A percentile compares a stretch with the other conserved stretches of the same genome.
Conservation (phyloP, 129 eudicot genomes). For the Flaveria sonorensis region DNA sequence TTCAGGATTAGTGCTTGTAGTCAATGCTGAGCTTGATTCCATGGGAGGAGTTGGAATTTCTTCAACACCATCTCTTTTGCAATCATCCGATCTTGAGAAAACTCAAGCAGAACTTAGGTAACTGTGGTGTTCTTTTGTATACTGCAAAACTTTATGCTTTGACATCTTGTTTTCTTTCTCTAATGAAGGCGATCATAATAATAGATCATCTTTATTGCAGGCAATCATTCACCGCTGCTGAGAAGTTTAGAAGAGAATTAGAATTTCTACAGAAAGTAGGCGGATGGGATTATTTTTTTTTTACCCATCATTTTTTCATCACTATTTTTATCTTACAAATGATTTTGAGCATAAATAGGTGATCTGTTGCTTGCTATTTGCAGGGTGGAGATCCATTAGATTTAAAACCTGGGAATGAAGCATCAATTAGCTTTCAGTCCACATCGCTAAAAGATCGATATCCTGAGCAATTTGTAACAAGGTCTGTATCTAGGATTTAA, state of each 20-base stretch:
- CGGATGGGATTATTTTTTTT: slow-evolving; percentile 13
- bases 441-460: slow-evolving; percentile 76
- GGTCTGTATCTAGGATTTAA: slow-evolving; percentile 48
- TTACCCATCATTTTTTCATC: neutral
- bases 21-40: slow-evolving; percentile 96
- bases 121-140: slow-evolving; percentile 8
- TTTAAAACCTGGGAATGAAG: slow-evolving; percentile 58
- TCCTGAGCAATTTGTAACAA: slow-evolving; percentile 63
- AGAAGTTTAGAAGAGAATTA: slow-evolving; percentile 74
- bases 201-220: slow-evolving; percentile 42
- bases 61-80: slow-evolving; percentile 65
- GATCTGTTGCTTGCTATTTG: slow-evolving; percentile 23
- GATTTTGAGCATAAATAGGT: slow-evolving; percentile 19
- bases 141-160: slow-evolving; percentile 15
- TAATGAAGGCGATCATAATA: neutral
- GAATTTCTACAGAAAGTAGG: slow-evolving; percentile 94
- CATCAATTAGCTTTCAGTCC: slow-evolving; percentile 83
- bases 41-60: slow-evolving; percentile 91
- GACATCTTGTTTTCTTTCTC: neutral
- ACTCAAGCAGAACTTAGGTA: slow-evolving; percentile 93
- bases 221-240: slow-evolving; percentile 71
- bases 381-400: slow-evolving; percentile 98
- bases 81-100: slow-evolving; percentile 72
- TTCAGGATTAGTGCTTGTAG: slow-evolving; percentile 56
- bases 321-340: slow-evolving; percentile 5